A percentile compares a stretch with the other conserved stretches of the same genome.
Conservation (phyloP, 495 filamentous ascomycete genomes). For the Penicillium crystallinum region DNA sequence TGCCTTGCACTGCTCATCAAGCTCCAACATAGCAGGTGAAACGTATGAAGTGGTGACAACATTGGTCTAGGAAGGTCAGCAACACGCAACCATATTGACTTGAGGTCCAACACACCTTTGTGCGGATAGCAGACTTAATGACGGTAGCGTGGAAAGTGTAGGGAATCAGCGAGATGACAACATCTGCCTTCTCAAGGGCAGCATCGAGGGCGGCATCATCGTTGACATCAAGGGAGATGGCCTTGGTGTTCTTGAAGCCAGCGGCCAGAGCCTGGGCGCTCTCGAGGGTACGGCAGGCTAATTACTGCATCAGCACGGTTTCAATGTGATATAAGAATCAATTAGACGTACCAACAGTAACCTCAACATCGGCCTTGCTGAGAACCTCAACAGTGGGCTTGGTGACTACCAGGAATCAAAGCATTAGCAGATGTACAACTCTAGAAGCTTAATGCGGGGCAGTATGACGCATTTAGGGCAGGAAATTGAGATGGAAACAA, state of each 20-base stretch:
- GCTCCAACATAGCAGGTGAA: conserved; percentile 84
- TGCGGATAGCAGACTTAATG: conserved; percentile 88
- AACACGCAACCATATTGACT: not conserved
- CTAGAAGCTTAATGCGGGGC: conserved; percentile 26
- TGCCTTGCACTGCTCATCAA: conserved; percentile 76
- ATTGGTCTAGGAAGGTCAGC: conserved; percentile 55
- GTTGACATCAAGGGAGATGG: conserved; percentile 79
- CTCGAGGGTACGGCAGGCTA: conserved; percentile 82
- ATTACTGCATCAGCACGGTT: not conserved
- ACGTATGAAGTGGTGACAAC: conserved; percentile 97
- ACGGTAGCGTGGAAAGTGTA: conserved; percentile 89
- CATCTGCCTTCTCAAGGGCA: conserved; percentile 68
- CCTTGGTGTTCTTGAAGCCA: conserved; percentile 63
- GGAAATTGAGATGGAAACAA: not conserved
- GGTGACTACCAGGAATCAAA: conserved; percentile 46
- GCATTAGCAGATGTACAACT: conserved; percentile 10
- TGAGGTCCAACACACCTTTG: conserved; percentile 43
- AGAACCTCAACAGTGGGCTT: conserved; percentile 76
- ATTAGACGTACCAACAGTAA: conserved; percentile 67
- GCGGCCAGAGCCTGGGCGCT: conserved; percentile 67
- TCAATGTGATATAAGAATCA: not conserved
- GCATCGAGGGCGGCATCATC: conserved; percentile 69
- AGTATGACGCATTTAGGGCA: conserved; percentile 6
- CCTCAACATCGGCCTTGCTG: conserved; percentile 65
- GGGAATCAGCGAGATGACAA: conserved; percentile 81